Evolutionary conservation across 2,329 filamentous ascomycete species (phyloP), one percentile per base, ranked within the genome.

Genomic region (Sordariomycetes sp.): DNA sequence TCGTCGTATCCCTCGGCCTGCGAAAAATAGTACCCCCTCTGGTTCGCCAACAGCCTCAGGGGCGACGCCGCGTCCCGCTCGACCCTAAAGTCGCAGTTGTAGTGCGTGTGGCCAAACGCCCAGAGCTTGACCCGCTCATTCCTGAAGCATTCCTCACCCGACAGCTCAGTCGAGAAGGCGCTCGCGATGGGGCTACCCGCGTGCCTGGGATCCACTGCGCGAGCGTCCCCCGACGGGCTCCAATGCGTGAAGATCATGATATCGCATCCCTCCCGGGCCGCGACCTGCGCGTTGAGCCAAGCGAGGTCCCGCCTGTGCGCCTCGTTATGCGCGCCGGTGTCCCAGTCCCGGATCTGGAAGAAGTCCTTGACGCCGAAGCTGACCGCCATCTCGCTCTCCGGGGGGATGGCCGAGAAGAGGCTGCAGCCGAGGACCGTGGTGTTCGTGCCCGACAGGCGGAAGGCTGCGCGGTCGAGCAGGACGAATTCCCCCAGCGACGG

Each of bases 281-380:
- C 55, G 18, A 74, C 68, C 57, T 72, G 60, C 0, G 54, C 59
- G 61, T 78, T 77, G 12, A 79, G 66, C 76, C 76, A 79, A 0
- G 62, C 61, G 0, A 79, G 54, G 57, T 79, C 76, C 2, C 65
- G 61, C 11, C 55, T 43, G 59, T 78, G 74, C 8, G 68, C 67
- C 3, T 59, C 64, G 37, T 68, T 71, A 63, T 79, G 76, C 20
- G 63, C 32, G 1, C 67, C 64, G 0, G 74, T 62, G 14, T 67
- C 65, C 74, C 76, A 78, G 5, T 70, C 65, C 0, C 64, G 53
- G n/a, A 72, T 80, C 1, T 73, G 63, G 61, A 73, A 78, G 61
- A 83, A 83, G 67, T 82, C 79, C 52, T 79, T 78, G 10, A 82
- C 62, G 0, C 74, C 69, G 40, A 72, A 64, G 54, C 70, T 71